These are phyloP conservation scores for Microcyclosporella mali DNA, from an alignment of 2,329 filamentous ascomycete species.

Conservation along the genomic window DNA sequence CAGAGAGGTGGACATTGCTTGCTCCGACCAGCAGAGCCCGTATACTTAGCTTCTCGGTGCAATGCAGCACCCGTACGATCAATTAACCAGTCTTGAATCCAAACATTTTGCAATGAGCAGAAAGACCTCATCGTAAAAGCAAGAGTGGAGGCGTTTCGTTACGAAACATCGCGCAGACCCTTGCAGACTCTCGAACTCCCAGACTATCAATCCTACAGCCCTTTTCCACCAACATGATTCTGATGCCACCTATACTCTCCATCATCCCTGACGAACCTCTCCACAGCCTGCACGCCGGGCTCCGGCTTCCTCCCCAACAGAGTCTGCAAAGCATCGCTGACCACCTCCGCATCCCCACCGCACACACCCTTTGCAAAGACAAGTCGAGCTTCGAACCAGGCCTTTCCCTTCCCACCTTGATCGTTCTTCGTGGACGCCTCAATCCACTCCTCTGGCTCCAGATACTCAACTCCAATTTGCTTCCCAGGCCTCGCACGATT, in stretches of 20 bases:
- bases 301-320: conserved; percentile 23
- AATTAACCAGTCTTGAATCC: too few species aligned
- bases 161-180: too few species aligned
- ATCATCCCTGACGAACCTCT: conserved; percentile 21
- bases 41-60: too few species aligned
- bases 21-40: too few species aligned
- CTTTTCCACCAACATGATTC: conserved; percentile 33
- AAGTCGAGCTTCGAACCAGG: conserved; percentile 34
- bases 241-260: conserved; percentile 41
- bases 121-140: too few species aligned
- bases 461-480: conserved; percentile 29
- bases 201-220: background rate
- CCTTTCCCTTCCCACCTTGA: conserved; percentile 23
- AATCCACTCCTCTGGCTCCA: conserved; percentile 34
- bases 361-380: conserved; percentile 23
- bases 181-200: too few species aligned
- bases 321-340: conserved; percentile 19
- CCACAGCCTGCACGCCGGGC: conserved; percentile 17
- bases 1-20: too few species aligned
- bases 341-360: conserved; percentile 19
- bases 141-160: too few species aligned
- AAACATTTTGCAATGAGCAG: too few species aligned
- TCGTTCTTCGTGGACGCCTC: conserved; percentile 18
- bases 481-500: conserved; percentile 31
- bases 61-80: too few species aligned